These are phyloP conservation scores for Acarospora socialis DNA, from an alignment of 2,329 filamentous ascomycete genomes.

Conservation along the genomic window DNA sequence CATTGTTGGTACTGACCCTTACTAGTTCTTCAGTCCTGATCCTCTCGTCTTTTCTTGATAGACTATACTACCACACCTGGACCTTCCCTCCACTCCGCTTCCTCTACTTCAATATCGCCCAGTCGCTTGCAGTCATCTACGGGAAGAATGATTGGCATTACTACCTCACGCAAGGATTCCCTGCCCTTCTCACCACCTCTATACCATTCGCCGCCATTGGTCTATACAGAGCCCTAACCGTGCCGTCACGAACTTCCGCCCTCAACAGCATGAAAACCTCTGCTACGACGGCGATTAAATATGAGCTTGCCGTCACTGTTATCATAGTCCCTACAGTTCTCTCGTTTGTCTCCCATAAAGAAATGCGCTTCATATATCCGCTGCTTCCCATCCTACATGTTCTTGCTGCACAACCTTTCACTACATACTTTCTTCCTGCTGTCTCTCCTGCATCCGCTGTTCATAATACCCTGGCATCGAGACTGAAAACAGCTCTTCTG, in stretches of 20 bases:
- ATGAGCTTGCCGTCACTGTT: conserved; percentile 44
- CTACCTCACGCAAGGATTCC: conserved; percentile 79
- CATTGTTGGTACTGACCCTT: conserved; percentile 1
- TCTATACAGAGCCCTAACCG: conserved; percentile 39
- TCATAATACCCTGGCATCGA: conserved; percentile 29
- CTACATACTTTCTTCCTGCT: conserved; percentile 46
- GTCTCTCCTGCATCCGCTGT: conserved; percentile 21
- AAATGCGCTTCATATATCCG: conserved; percentile 93
- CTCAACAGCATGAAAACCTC: conserved; percentile 20
- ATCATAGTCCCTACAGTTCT: conserved; percentile 47
- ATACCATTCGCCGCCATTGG: conserved; percentile 55
- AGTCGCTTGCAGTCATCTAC: conserved; percentile 84
- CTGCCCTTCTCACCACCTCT: conserved; percentile 69
- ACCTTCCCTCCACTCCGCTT: conserved; percentile 79
- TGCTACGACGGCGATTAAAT: conserved; percentile 31
- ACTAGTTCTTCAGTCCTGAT: conserved; percentile 42
- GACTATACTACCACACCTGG: conserved; percentile 69
- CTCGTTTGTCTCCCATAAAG: conserved; percentile 81
- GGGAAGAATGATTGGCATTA: conserved; percentile 84
- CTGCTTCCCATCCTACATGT: conserved; percentile 77
- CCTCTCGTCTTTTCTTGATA: conserved; percentile 54
- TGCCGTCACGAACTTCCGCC: conserved; percentile 11
- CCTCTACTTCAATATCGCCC: conserved; percentile 78
- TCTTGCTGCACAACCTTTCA: conserved; percentile 54
- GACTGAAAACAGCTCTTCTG: conserved; percentile 31